Evolutionary conservation across 441 rosid genomes (phyloP).

Genomic region (Adansonia madagascariensis): DNA sequence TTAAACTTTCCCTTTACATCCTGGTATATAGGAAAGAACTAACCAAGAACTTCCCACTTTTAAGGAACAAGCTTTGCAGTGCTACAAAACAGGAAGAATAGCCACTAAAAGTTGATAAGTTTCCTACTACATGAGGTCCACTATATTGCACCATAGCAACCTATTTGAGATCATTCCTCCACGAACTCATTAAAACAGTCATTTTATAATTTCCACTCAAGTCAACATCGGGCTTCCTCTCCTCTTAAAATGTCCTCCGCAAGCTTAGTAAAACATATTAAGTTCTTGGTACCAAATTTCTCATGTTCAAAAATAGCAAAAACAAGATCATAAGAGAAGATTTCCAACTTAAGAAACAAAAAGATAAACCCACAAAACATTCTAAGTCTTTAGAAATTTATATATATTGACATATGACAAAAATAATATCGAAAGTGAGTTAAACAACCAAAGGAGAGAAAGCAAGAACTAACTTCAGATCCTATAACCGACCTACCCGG

Average conservation of each 20-base stretch:
- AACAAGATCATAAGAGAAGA: not conserved
- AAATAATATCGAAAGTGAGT: not conserved
- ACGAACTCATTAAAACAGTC: not conserved
- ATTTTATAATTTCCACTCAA: not conserved
- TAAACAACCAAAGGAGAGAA: not conserved
- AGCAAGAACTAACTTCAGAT: not conserved
- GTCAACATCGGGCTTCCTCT: not conserved
- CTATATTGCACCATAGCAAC: not conserved
- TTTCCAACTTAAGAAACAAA: not conserved
- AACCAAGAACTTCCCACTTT: not conserved
- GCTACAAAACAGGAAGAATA: not conserved
- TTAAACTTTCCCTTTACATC: not conserved
- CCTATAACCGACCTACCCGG: not conserved
- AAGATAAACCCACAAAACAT: not conserved
- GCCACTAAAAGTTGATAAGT: not conserved
- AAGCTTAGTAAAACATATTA: not conserved
- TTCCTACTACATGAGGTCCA: not conserved
- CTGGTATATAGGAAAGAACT: not conserved
- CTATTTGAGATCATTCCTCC: not conserved
- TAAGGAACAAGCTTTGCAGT: not conserved
- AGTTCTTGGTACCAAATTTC: slow-evolving; percentile 5
- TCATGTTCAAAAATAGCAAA: not conserved
- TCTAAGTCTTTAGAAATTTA: not conserved
- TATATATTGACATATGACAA: not conserved
- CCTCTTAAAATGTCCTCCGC: not conserved